phyloP scores from a whole-genome alignment of 108 stramenopile genomes.

The Cyclostephanos tholiformis region DNA sequence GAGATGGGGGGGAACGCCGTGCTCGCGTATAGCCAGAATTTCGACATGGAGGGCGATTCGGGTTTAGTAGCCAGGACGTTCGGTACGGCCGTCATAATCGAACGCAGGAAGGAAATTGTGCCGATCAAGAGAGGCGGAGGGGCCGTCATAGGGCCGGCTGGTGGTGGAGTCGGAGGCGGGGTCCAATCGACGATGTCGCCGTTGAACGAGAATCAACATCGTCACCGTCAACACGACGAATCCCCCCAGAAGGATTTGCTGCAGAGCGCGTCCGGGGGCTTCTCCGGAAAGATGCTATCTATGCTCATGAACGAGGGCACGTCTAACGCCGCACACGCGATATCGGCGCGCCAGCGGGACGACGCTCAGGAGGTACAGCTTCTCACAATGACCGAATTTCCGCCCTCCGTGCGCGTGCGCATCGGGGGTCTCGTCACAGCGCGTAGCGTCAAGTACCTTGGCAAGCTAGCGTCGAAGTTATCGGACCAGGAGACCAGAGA shows the following conservation, averaged over 20 bases:
- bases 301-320: constrained; percentile 24
- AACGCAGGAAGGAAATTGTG: constrained; percentile 42
- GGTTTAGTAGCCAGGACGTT: constrained; percentile 95
- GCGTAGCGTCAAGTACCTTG: constrained; percentile 93
- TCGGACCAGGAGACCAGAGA: constrained; percentile 95
- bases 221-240: constrained; percentile 21
- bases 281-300: constrained; percentile 7
- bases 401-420: constrained; percentile 80
- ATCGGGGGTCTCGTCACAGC: constrained; percentile 95
- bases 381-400: constrained; percentile 86
- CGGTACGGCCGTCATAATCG: constrained; percentile 91
- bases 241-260: constrained; percentile 33
- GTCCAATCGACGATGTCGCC: neutral
- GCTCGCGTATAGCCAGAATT: constrained; percentile 86
- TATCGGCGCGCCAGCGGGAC: constrained; percentile 52
- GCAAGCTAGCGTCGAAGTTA: constrained; percentile 82
- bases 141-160: neutral
- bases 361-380: constrained; percentile 84
- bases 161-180: constrained; percentile 1
- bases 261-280: neutral
- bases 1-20: constrained; percentile 94
- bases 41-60: constrained; percentile 97
- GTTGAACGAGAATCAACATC: constrained; percentile 3
- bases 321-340: constrained; percentile 10
- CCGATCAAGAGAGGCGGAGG: constrained; percentile 18